Evolutionary conservation across 768 basidiomycete genomes (phyloP).

Genomic region (Kwoniella shandongensis): DNA sequence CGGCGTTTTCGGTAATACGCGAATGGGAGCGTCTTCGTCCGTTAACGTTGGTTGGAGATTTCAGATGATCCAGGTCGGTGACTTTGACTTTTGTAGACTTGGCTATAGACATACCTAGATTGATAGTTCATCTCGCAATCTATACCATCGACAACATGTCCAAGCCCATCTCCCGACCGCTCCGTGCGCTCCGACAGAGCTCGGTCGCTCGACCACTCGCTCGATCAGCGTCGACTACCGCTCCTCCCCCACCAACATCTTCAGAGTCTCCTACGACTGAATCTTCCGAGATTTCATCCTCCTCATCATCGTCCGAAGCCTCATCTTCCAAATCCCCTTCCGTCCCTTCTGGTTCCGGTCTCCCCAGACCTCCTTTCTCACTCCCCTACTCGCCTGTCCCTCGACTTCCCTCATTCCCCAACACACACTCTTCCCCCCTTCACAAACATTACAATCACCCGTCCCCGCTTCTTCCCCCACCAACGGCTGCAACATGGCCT

Average conservation of each 20-base stretch:
- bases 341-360: conserved; percentile 8
- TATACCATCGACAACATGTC: conserved; percentile 10
- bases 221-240: conserved; percentile 6
- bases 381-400: conserved; percentile 21
- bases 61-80: neutral
- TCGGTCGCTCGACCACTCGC: neutral
- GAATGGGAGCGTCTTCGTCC: neutral
- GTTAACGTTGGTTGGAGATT: conserved; percentile 4
- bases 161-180: conserved; percentile 1
- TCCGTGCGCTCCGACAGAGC: conserved; percentile 2
- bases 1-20: conserved; percentile 7
- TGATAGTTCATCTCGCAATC: neutral
- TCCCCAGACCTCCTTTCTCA: conserved; percentile 13
- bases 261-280: neutral
- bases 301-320: conserved; percentile 14
- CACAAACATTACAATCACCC: conserved; percentile 46
- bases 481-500: conserved; percentile 16
- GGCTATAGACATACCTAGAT: neutral
- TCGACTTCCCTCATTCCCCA: conserved; percentile 16
- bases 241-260: neutral
- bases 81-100: conserved; percentile 1
- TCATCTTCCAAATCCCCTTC: conserved; percentile 13
- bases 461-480: conserved; percentile 26
- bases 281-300: conserved; percentile 6
- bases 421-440: conserved; percentile 18